Evolutionary conservation across 2,329 filamentous ascomycete genomes (phyloP), one percentile per base, ranked within the genome.

Genomic region (Atkinsonella texensis): DNA sequence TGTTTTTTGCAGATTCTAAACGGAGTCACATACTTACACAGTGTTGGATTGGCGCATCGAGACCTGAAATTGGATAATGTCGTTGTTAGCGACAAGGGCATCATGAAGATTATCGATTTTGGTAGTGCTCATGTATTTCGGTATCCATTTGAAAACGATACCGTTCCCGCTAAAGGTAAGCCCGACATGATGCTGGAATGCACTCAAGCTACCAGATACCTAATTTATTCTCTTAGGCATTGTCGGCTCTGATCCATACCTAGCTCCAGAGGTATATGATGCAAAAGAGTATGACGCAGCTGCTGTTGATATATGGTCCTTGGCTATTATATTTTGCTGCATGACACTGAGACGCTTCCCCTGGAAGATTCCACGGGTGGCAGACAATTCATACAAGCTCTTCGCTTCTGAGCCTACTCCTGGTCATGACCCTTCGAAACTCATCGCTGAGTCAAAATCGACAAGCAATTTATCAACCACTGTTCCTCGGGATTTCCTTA

Each of bases 41-140:
- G 87, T 64, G 93, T 96, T 81, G 93, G 93, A 2, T 74, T 98
- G 49, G 90, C 93, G 11, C 93, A 98, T 69, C 83, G 93, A 44
- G 93, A 98, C 73, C 65, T 98, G 61, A 98, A 98, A 70, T 71
- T 98, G 60, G 93, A 98, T 71, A 98, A 98, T 60, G 93, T 98
- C 18, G 93, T 98, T 31, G 90, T 98, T 54, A 97, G 90, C 63
- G 87, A 95, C 63, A 81, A 86, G 62, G 93, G 93, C 2, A 97
- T 98, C 60, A 95, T 98, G 89, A 98, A 98, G 70, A 87, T 98
- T 57, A 98, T 98, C 62, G 93, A 98, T 67, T 98, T 98, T 69
- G 93, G 93, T 28, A 97, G 90, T 70, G 91, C 93, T 0, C 90
- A 93, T 58, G 91, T 98, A 41, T 98, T 95, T 72, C 84, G 87